These are phyloP conservation scores for Wallemia hederae DNA, from an alignment of 1,284 basidiomycete genomes.

Conservation along the genomic window DNA sequence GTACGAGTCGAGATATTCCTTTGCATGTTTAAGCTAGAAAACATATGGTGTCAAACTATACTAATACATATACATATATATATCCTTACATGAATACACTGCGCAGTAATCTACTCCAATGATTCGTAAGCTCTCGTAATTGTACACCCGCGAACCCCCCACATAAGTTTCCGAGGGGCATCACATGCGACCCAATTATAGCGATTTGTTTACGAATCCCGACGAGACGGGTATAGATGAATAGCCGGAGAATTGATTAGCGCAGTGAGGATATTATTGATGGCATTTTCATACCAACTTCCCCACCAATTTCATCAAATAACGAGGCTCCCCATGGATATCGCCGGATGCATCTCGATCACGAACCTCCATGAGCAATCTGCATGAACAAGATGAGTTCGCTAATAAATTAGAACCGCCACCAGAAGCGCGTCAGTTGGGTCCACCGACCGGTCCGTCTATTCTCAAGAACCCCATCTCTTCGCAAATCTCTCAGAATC, in stretches of 20 bases:
- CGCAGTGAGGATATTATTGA: background rate
- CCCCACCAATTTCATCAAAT: background rate
- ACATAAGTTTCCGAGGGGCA: background rate
- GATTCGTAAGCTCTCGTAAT: too few relatives aligned
- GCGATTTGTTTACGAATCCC: background rate
- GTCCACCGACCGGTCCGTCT: background rate
- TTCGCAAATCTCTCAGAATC: background rate
- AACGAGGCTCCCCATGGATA: too few relatives aligned
- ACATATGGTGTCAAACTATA: background rate
- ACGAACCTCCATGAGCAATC: background rate
- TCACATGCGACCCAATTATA: background rate
- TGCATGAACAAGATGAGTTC: background rate
- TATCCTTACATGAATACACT: too few relatives aligned
- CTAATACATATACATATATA: background rate
- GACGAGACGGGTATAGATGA: too few relatives aligned
- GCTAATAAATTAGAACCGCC: background rate
- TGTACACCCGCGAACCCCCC: background rate
- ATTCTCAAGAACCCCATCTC: background rate
- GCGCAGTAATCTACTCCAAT: too few relatives aligned
- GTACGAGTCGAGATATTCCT: background rate
- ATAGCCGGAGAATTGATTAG: background rate
- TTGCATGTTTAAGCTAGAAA: background rate
- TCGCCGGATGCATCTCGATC: background rate
- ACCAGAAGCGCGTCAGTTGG: background rate
- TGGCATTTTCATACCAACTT: background rate